phyloP scores from a whole-genome alignment of 2,329 filamentous ascomycete genomes.

The Zymoseptoria crescenta region DNA sequence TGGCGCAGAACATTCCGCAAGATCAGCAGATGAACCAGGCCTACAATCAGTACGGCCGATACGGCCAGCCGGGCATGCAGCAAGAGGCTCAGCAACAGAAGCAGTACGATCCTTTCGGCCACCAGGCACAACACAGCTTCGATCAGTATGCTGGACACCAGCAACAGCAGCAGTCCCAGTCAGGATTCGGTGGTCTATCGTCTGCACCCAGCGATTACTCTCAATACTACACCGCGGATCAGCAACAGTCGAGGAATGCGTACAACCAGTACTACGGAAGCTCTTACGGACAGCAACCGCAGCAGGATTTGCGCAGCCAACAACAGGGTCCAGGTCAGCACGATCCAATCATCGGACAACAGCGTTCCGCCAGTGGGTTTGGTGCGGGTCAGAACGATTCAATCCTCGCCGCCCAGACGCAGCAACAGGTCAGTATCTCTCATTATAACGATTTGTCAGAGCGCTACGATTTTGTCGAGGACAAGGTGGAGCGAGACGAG shows the following conservation, averaged over 20 bases:
- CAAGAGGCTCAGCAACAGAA: constrained; percentile 54
- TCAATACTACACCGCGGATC: constrained; percentile 75
- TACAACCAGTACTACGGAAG: constrained; percentile 61
- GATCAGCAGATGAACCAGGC: constrained; percentile 39
- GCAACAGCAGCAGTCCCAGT: constrained; percentile 50
- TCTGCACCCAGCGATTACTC: constrained; percentile 73
- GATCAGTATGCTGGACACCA: constrained; percentile 42
- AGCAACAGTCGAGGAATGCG: constrained; percentile 61
- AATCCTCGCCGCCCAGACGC: constrained; percentile 53
- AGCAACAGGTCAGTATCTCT: constrained; percentile 40
- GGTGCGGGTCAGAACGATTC: constrained; percentile 51
- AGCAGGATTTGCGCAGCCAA: constrained; percentile 16
- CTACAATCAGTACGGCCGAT: constrained; percentile 63
- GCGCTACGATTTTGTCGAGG: not conserved
- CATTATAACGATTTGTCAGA: not conserved
- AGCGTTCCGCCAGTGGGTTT: constrained; percentile 73
- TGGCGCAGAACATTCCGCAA: constrained; percentile 47
- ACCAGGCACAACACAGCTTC: constrained; percentile 54
- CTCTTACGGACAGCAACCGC: constrained; percentile 44
- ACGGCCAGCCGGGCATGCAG: constrained; percentile 49
- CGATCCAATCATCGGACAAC: constrained; percentile 63
- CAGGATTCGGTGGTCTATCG: constrained; percentile 59
- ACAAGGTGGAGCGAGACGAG: not conserved
- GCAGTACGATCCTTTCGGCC: constrained; percentile 71
- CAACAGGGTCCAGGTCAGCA: constrained; percentile 59